phyloP scores from a whole-genome alignment of 805 yeast species.

The Zygosaccharomyces rouxii region DNA sequence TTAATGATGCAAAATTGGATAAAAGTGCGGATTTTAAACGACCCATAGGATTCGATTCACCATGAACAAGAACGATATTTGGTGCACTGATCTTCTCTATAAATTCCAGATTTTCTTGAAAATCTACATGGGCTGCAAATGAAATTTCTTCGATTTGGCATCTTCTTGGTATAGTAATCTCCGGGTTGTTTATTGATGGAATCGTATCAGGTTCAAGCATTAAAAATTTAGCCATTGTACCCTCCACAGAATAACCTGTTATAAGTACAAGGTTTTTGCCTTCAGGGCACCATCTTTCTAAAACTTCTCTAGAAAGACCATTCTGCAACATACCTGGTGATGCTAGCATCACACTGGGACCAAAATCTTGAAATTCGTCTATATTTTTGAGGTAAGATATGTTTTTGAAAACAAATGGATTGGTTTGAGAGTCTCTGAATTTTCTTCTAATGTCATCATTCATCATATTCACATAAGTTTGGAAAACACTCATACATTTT shows the following conservation, averaged over 20 bases:
- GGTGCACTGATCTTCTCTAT: slow-evolving; percentile 84
- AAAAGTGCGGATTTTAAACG: slow-evolving; percentile 87
- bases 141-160: slow-evolving; percentile 87
- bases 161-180: slow-evolving; percentile 79
- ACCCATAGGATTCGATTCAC: slow-evolving; percentile 98
- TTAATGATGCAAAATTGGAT: slow-evolving; percentile 76
- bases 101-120: slow-evolving; percentile 85
- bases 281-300: slow-evolving; percentile 98
- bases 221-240: slow-evolving; percentile 91
- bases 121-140: slow-evolving; percentile 99
- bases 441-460: slow-evolving; percentile 78
- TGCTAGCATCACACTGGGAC: slow-evolving; percentile 94
- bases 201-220: slow-evolving; percentile 88
- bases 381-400: slow-evolving; percentile 74
- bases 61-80: slow-evolving; percentile 88
- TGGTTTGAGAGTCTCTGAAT: slow-evolving; percentile 71
- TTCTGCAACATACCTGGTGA: slow-evolving; percentile 98
- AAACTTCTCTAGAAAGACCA: slow-evolving; percentile 85
- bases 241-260: slow-evolving; percentile 98
- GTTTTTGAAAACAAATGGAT: slow-evolving; percentile 87
- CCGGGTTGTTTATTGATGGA: slow-evolving; percentile 78
- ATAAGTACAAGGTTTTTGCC: slow-evolving; percentile 79
- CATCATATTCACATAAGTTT: slow-evolving; percentile 96
- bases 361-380: slow-evolving; percentile 85
- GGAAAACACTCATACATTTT: slow-evolving; percentile 96